Evolutionary conservation across 2,329 filamentous ascomycete species (phyloP), one percentile per base, ranked within the genome.

Genomic region (Xylariales sp.): DNA sequence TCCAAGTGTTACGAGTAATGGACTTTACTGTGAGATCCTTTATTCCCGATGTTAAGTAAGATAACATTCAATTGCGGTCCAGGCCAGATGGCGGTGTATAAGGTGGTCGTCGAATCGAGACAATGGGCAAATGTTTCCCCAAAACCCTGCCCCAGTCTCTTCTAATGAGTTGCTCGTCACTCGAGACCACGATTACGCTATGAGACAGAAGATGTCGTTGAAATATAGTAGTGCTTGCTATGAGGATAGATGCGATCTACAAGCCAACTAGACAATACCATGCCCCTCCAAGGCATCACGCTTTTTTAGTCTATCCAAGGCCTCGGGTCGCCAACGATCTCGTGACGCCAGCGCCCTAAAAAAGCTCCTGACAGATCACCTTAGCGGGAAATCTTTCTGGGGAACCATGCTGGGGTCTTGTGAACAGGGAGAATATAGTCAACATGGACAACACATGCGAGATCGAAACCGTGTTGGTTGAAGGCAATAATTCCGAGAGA

Each of bases 301-400:
- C 57, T 58, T 59, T 54, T 58, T 59, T 60, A 60, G 57, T 55
- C 50, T 50, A 50, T 54, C 49, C 57, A 58, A 50, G 54, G 48
- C 40, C 48, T 54, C 53, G 57, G 55, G 56, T 57, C 55, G 40
- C 47, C 46, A 49, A 47, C 55, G 51, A 56, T 40, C 42, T 45
- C 45, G 46, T 46, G 48, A 53, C 55, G 51, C 44, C 51, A 52
- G 51, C 52, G 56, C 56, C 53, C 53, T 56, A 53, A 52, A 47
- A 54, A 57, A 50, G 49, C 51, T 56, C 54, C 51, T 58, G 55
- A 56, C 55, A 60, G 55, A 59, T 58, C 54, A 50, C 50, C 44
- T 58, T 60, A 58, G 57, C 53, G 57, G 57, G 49, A 55, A 58
- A 60, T 60, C 56, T 53, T 54, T 60, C 57, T 55, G 57, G 57